Percentiles rank a stretch among this genome's conserved stretches.
Evolutionary conservation across 495 filamentous ascomycete species (phyloP).

Genomic region (Coniosporium apollinis): DNA sequence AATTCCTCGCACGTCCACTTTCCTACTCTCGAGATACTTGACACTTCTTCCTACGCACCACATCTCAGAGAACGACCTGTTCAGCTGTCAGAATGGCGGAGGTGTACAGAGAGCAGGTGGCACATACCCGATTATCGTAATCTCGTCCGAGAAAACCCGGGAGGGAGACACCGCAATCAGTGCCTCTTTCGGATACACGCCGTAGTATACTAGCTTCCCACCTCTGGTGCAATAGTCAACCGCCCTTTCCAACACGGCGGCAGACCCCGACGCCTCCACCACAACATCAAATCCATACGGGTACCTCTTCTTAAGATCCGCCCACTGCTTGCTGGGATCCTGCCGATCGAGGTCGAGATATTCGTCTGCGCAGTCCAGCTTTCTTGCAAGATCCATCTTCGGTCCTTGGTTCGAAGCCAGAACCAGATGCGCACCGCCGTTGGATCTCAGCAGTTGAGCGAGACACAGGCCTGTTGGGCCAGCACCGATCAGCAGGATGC

Average conservation of each 20-base stretch:
- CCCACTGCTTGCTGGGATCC: conserved; percentile 38
- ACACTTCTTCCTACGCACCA: not conserved
- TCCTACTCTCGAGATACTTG: conserved; percentile 6
- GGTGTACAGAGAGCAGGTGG: conserved; percentile 15
- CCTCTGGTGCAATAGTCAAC: conserved; percentile 53
- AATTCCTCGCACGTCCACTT: conserved; percentile 4
- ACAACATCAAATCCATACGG: conserved; percentile 61
- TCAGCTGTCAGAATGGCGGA: not conserved
- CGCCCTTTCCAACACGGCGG: conserved; percentile 50
- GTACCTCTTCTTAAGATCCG: conserved; percentile 44
- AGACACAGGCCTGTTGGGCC: conserved; percentile 49
- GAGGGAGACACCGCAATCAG: conserved; percentile 17
- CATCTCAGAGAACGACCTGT: not conserved
- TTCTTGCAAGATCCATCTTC: conserved; percentile 54
- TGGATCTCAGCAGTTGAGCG: conserved; percentile 44
- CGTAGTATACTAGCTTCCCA: conserved; percentile 52
- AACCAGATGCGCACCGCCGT: conserved; percentile 48
- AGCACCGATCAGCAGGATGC: conserved; percentile 45
- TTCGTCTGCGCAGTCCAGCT: conserved; percentile 46
- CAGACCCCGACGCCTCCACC: conserved; percentile 42
- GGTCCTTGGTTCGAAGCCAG: conserved; percentile 48
- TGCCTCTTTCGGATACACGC: conserved; percentile 40
- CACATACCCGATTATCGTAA: conserved; percentile 60
- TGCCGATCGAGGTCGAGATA: conserved; percentile 44
- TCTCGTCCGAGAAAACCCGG: conserved; percentile 50